Base-by-base conservation (phyloP, 768 basidiomycete species). In the Suillus fuscotomentosus region DNA sequence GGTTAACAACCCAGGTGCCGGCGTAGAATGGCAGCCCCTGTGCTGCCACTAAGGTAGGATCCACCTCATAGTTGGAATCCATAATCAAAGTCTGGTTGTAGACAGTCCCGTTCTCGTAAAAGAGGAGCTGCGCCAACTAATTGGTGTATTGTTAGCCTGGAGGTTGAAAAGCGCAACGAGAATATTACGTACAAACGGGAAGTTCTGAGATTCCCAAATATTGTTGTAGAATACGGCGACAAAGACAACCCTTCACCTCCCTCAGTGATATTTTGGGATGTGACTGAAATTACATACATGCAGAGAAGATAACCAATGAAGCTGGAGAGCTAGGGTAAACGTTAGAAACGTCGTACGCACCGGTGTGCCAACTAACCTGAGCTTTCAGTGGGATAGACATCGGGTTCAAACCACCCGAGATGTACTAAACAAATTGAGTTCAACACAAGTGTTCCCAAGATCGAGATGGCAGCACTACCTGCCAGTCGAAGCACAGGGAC, bases 401-500 rank as follows among this genome's bases (percentile, higher is more conserved):
- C 7, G 86, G 85, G 63, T 84, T 41, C 31, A 6, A 31, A 31
- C 69, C 74, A 38, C 8, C 74, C 2, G 63, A 38, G 13, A 76
- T 66, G 38, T 73, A 75, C 75, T 75, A 34, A 60, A 83, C 76
- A 3, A 81, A 4, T 31, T 31, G 31, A 81, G 77, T 15, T 79
- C 77, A n/a, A 81, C 82, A 1, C 31, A 31, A 31, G 31, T 31
- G 31, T 31, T 1, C 1, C 81, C 8, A 5, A 31, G 17, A 38
- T 38, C 36, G 1, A 15, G 17, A 34, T 17, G 31, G 51, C 1
- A 31, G 51, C 27, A 13, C 1, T 63, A 75, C 74, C 75, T 86
- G 84, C 87, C 88, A 89, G 69, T 89, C 88, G 14, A 89, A 75
- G 66, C 79, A 86, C 45, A 88, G 70, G 2, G 87, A 81, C 51